A percentile compares a stretch with the other conserved stretches of the same genome.
Evolutionary conservation across 306 rosid genomes (phyloP).

Genomic region (Albizia julibrissin): DNA sequence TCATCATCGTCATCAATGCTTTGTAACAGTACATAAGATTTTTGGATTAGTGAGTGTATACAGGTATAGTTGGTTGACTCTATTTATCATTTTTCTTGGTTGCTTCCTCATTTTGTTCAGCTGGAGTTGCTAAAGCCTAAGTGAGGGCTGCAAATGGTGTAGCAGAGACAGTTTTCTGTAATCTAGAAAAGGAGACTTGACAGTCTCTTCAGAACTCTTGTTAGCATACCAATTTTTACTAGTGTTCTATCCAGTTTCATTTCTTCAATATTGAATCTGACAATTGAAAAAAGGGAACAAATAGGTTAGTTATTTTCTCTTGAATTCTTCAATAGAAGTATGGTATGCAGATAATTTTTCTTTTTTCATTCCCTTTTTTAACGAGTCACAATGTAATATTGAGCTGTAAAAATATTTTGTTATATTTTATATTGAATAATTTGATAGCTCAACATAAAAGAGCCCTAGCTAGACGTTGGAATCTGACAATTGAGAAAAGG

Average conservation of each 20-base stretch:
- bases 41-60: slow-evolving; percentile 70
- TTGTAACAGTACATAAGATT: slow-evolving; percentile 64
- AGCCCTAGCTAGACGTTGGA: neutral
- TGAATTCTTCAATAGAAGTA: neutral
- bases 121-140: slow-evolving; percentile 32
- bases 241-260: neutral
- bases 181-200: slow-evolving; percentile 28
- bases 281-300: neutral
- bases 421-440: neutral
- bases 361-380: neutral
- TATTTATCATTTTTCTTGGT: slow-evolving; percentile 37
- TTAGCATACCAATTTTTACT: slow-evolving; percentile 3
- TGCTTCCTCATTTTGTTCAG: slow-evolving; percentile 43
- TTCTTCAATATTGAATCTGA: neutral
- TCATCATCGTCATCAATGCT: slow-evolving; percentile 36
- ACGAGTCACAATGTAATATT: neutral
- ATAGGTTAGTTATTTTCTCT: neutral
- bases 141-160: slow-evolving; percentile 41
- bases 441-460: neutral
- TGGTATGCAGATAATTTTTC: neutral
- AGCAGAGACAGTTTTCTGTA: slow-evolving; percentile 39
- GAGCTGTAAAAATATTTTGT: neutral
- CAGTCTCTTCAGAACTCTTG: slow-evolving; percentile 28
- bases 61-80: slow-evolving; percentile 61
- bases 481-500: neutral